Percentiles rank a stretch among this genome's conserved stretches.
Conservation (phyloP, 495 filamentous ascomycete genomes). For the Trichoderma virens region DNA sequence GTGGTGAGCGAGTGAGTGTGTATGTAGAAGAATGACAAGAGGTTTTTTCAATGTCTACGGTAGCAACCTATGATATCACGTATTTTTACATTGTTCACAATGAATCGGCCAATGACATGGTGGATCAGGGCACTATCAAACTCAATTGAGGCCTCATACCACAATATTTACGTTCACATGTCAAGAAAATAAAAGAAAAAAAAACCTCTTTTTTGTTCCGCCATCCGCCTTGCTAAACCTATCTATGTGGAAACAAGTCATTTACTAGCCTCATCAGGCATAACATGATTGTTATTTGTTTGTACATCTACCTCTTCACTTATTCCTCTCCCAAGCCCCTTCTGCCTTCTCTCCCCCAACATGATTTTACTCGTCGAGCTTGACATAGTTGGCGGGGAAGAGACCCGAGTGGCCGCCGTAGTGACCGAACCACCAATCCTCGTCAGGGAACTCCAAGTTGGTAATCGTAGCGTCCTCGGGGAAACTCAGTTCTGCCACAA, state of each 20-base stretch:
- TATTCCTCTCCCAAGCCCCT: not conserved
- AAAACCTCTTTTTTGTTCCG: not conserved
- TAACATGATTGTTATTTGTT: not conserved
- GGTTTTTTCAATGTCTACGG: no score
- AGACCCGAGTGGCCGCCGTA: conserved; percentile 72
- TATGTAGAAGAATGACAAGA: no score
- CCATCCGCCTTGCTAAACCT: not conserved
- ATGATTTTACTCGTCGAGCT: conserved; percentile 47
- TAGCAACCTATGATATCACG: no score
- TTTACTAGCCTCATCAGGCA: not conserved
- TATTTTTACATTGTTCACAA: no score
- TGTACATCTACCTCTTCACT: conserved; percentile 1
- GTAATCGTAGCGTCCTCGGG: conserved; percentile 77
- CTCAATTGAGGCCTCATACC: not conserved
- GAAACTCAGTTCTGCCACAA: conserved; percentile 66
- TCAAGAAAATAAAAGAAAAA: not conserved
- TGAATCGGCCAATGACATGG: not conserved
- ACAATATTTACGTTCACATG: not conserved
- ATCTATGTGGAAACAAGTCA: not conserved
- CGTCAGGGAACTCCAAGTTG: conserved; percentile 79
- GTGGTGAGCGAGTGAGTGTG: no score
- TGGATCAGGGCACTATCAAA: not conserved
- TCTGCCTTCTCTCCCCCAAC: not conserved
- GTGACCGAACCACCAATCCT: conserved; percentile 96
- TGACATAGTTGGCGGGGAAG: conserved; percentile 86